Evolutionary conservation across 805 yeast genomes (phyloP).

Genomic region (Danielia oregonensis): DNA sequence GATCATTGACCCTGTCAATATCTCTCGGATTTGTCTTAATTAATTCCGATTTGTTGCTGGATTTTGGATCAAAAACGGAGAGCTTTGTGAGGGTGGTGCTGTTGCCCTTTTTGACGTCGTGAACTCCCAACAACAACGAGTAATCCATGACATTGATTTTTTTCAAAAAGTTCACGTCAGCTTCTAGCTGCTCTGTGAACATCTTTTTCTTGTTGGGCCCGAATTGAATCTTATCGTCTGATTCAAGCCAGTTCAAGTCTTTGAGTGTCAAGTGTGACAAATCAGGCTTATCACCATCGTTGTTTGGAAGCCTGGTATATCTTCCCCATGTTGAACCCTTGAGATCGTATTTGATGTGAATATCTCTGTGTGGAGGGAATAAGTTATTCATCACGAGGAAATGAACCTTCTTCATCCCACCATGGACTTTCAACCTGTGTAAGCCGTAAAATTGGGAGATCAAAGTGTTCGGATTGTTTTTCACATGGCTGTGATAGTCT

Average conservation of each 20-base stretch:
- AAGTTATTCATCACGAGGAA: slow-evolving; percentile 95
- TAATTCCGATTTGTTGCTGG: slow-evolving; percentile 34
- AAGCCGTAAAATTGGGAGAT: slow-evolving; percentile 95
- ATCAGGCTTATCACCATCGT: slow-evolving; percentile 19
- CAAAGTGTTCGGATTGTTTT: slow-evolving; percentile 79
- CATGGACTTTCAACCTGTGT: slow-evolving; percentile 89
- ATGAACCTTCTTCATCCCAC: slow-evolving; percentile 68
- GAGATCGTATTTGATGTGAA: slow-evolving; percentile 82
- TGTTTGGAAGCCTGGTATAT: slow-evolving; percentile 40
- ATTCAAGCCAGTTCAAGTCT: slow-evolving; percentile 84
- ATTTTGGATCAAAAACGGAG: slow-evolving; percentile 43
- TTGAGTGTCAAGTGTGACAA: slow-evolving; percentile 55
- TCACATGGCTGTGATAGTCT: slow-evolving; percentile 78
- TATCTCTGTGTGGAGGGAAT: slow-evolving; percentile 88
- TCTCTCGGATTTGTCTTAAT: slow-evolving; percentile 45
- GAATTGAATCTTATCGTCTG: slow-evolving; percentile 58
- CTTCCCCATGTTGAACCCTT: slow-evolving; percentile 93
- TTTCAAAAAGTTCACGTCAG: slow-evolving; percentile 71
- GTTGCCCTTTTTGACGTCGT: slow-evolving; percentile 63
- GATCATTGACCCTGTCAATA: slow-evolving; percentile 37
- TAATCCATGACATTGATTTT: slow-evolving; percentile 92
- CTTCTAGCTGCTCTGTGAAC: slow-evolving; percentile 65
- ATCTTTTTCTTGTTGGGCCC: slow-evolving; percentile 65
- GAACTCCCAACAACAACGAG: slow-evolving; percentile 83
- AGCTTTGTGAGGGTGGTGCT: slow-evolving; percentile 35